A percentile compares a stretch with the other conserved stretches of the same genome.
These are phyloP conservation scores for Exophiala phaeomuriformis DNA, from an alignment of 2,329 filamentous ascomycete species.

Conservation along the genomic window DNA sequence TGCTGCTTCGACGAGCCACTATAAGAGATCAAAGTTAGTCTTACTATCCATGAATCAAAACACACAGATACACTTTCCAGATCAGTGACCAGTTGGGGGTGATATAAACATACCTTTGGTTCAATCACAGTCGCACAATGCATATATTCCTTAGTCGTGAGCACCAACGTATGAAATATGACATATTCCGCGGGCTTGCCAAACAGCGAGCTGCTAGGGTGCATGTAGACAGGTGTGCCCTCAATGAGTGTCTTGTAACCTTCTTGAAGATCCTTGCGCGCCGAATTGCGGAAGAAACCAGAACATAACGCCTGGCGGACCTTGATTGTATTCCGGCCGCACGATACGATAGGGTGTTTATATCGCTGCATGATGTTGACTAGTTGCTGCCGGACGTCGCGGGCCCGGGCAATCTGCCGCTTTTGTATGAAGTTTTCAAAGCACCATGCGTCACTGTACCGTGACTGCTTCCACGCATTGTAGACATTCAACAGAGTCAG, in stretches of 20 bases:
- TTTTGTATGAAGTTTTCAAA: constrained; percentile 97
- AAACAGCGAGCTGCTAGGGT: constrained; percentile 84
- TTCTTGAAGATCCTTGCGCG: constrained; percentile 90
- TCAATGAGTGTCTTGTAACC: constrained; percentile 97
- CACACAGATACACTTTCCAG: constrained; percentile 11
- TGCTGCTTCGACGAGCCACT: constrained; percentile 83
- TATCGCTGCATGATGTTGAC: constrained; percentile 92
- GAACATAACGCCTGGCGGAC: constrained; percentile 83
- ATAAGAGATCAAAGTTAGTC: background rate
- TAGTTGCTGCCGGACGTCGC: constrained; percentile 87
- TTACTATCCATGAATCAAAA: background rate
- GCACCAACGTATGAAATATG: constrained; percentile 64
- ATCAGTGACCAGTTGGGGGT: background rate
- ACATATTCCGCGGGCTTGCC: constrained; percentile 96
- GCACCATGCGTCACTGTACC: constrained; percentile 82
- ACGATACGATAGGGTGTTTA: constrained; percentile 71
- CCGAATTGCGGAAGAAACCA: constrained; percentile 92
- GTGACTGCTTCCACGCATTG: constrained; percentile 86
- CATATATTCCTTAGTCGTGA: constrained; percentile 86
- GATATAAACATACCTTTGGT: constrained; percentile 53
- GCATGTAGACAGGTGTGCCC: constrained; percentile 88
- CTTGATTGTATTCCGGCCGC: constrained; percentile 77
- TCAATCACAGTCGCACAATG: constrained; percentile 88
- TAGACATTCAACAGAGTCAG: constrained; percentile 93
- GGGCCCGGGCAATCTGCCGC: constrained; percentile 75